A percentile compares a stretch with the other conserved stretches of the same genome.
Evolutionary conservation across 495 filamentous ascomycete genomes (phyloP).

Genomic region (Hyaloscypha finlandica): DNA sequence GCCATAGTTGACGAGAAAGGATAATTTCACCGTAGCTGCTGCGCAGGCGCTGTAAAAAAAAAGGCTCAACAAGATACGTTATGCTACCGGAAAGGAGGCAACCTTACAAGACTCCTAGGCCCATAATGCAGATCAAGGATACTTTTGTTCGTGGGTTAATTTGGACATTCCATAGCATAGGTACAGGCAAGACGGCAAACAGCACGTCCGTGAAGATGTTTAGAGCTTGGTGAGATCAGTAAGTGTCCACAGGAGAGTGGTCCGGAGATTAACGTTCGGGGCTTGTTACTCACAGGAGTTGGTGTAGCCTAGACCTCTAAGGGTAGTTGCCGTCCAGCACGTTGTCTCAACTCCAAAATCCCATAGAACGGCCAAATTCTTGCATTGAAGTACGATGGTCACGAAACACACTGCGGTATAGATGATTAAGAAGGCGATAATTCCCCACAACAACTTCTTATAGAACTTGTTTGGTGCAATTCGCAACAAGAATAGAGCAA

Average conservation of each 20-base stretch:
- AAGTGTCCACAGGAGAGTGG: not conserved
- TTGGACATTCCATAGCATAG: conserved; percentile 48
- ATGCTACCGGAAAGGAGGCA: not conserved
- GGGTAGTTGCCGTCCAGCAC: conserved; percentile 38
- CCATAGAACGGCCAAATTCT: conserved; percentile 37
- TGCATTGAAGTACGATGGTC: conserved; percentile 36
- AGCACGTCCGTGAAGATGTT: conserved; percentile 37
- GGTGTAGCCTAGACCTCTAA: conserved; percentile 40
- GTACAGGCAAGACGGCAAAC: conserved; percentile 44
- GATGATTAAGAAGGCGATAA: conserved; percentile 38
- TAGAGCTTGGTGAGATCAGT: not conserved
- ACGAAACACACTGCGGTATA: conserved; percentile 41
- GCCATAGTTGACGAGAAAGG: conserved; percentile 40
- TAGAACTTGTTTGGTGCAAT: conserved; percentile 40
- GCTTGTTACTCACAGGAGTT: conserved; percentile 33
- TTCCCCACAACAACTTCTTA: conserved; percentile 37
- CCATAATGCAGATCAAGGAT: conserved; percentile 44
- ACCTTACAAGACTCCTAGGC: conserved; percentile 48
- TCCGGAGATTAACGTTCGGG: not conserved
- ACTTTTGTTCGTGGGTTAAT: conserved; percentile 44
- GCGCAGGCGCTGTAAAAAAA: conserved; percentile 1
- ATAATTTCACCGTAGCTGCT: conserved; percentile 39
- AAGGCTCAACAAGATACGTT: not conserved
- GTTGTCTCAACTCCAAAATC: conserved; percentile 36
- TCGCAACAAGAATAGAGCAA: conserved; percentile 48